These are phyloP conservation scores for Phylloporus rhodoxanthus DNA, from an alignment of 768 basidiomycete species.

Conservation along the genomic window DNA sequence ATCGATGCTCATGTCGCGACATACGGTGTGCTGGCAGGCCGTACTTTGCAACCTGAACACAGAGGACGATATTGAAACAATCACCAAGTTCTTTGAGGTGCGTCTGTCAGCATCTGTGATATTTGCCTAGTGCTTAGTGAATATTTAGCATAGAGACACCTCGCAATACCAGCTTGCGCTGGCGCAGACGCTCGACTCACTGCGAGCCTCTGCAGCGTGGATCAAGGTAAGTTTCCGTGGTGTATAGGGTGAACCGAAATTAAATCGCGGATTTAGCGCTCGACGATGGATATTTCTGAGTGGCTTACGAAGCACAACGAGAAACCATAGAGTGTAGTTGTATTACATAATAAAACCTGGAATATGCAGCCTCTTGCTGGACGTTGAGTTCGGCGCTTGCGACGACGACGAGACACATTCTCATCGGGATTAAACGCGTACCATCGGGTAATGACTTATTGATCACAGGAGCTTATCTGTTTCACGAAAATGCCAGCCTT, in stretches of 20 bases:
- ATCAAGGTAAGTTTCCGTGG: slow-evolving; percentile 44
- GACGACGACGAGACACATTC: slow-evolving; percentile 9
- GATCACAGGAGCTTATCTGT: slow-evolving; percentile 3
- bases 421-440: not conserved
- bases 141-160: slow-evolving; percentile 53
- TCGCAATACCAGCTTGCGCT: slow-evolving; percentile 62
- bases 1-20: not conserved
- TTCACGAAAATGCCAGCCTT: slow-evolving; percentile 40
- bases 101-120: slow-evolving; percentile 8
- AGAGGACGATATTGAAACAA: slow-evolving; percentile 56
- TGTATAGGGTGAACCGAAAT: not conserved
- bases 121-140: not conserved
- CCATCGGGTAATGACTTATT: slow-evolving; percentile 13
- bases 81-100: slow-evolving; percentile 74
- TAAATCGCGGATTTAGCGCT: slow-evolving; percentile 38
- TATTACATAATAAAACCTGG: slow-evolving; percentile 13
- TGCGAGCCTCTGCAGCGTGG: slow-evolving; percentile 56
- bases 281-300: slow-evolving; percentile 46
- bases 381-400: not conserved
- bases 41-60: slow-evolving; percentile 50
- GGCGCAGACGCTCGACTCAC: slow-evolving; percentile 62
- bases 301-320: slow-evolving; percentile 40
- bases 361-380: not conserved
- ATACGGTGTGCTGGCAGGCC: slow-evolving; percentile 25
- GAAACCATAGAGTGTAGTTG: not conserved